These are phyloP conservation scores for Asparagopsis taxiformis DNA, from an alignment of 31 red algal genomes.

Conservation along the genomic window DNA sequence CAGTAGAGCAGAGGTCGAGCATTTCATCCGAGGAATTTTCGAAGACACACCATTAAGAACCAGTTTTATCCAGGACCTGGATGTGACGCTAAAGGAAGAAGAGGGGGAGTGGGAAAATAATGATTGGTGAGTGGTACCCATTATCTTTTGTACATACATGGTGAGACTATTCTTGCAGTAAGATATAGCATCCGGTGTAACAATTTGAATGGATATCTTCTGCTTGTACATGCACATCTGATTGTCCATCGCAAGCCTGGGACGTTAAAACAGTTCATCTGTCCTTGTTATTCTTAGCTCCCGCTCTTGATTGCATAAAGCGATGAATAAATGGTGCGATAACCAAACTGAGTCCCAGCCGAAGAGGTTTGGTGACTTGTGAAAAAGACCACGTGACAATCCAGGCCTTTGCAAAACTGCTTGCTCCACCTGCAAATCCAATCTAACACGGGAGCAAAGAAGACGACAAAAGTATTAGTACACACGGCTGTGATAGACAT, in stretches of 20 bases:
- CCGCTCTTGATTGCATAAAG: conserved; percentile 10
- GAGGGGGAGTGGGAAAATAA: conserved; percentile 69
- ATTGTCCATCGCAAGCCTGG: too few species aligned
- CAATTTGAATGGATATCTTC: too few species aligned
- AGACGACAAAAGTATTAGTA: conserved; percentile 17
- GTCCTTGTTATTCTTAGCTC: too few species aligned
- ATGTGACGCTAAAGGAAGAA: conserved; percentile 65
- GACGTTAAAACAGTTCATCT: too few species aligned
- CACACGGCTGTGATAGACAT: too few species aligned
- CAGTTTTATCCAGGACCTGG: conserved; percentile 60
- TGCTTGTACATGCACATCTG: too few species aligned
- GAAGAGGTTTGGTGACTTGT: conserved; percentile 89
- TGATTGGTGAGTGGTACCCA: conserved; percentile 52
- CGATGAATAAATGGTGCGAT: conserved; percentile 72
- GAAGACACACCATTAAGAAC: conserved; percentile 76
- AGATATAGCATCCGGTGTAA: too few species aligned
- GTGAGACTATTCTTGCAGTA: background rate
- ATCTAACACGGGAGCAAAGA: conserved; percentile 12
- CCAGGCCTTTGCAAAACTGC: conserved; percentile 75
- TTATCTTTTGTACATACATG: background rate
- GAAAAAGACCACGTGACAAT: conserved; percentile 80
- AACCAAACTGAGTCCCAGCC: conserved; percentile 52
- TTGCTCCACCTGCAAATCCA: conserved; percentile 34
- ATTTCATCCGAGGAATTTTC: conserved; percentile 78
- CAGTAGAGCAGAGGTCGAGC: conserved; percentile 62